Evolutionary conservation across 2,329 filamentous ascomycete genomes (phyloP).

Genomic region (Penicillium sp.): DNA sequence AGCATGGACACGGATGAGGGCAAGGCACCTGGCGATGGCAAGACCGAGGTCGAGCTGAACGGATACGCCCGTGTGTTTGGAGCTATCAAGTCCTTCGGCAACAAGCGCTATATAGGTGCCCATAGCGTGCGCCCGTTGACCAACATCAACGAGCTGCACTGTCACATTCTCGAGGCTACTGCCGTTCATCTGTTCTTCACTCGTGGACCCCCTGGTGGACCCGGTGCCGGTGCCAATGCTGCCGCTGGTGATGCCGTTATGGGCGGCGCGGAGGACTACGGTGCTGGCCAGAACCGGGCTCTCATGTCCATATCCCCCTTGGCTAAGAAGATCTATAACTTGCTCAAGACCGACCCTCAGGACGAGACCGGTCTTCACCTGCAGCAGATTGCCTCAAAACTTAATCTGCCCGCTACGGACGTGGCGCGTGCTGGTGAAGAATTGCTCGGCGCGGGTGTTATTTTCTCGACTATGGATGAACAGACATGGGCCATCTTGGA

Average conservation of each 20-base stretch:
- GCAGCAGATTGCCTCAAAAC: slow-evolving; percentile 67
- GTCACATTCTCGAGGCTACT: slow-evolving; percentile 86
- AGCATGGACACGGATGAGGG: slow-evolving; percentile 45
- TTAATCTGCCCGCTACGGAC: slow-evolving; percentile 66
- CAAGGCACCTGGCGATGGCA: slow-evolving; percentile 45
- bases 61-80: slow-evolving; percentile 85
- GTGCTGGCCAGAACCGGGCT: slow-evolving; percentile 29
- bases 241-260: slow-evolving; percentile 37
- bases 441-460: slow-evolving; percentile 67
- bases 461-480: slow-evolving; percentile 91
- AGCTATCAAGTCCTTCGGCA: slow-evolving; percentile 77
- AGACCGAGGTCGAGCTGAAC: slow-evolving; percentile 64
- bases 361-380: slow-evolving; percentile 82
- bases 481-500: slow-evolving; percentile 87
- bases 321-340: slow-evolving; percentile 70
- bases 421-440: slow-evolving; percentile 79
- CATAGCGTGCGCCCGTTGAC: slow-evolving; percentile 75
- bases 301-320: slow-evolving; percentile 52
- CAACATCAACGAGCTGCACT: slow-evolving; percentile 90
- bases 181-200: slow-evolving; percentile 84
- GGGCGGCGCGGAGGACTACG: slow-evolving; percentile 35
- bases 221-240: slow-evolving; percentile 43
- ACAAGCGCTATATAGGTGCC: slow-evolving; percentile 76
- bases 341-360: slow-evolving; percentile 65
- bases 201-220: slow-evolving; percentile 58